Base-by-base conservation (phyloP, 2,329 filamentous ascomycete genomes). In the Verticillium albo-atrum region DNA sequence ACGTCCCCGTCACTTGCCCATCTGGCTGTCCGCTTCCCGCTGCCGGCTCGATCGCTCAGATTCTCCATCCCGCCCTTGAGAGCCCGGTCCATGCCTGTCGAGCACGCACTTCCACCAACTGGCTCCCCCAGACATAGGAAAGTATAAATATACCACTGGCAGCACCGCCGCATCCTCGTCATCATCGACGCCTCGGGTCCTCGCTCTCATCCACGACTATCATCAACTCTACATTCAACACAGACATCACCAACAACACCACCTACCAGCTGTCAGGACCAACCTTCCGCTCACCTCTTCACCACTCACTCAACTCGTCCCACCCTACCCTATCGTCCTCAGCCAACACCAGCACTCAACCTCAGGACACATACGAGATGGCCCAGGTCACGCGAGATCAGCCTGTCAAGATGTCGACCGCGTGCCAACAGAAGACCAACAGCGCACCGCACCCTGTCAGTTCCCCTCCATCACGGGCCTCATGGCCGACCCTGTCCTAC, bases 301-400 rank as follows among this genome's bases (percentile, higher is more conserved):
- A 12, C 10, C 20, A 7, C 42, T 17, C 34, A 17, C 15, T 6
- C 17, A 37, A 4, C 30, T 14, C 30, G 30, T 32, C 1, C 30
- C 30, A 14, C 30, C 30, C 30, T 10, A 7, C 30, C 30, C 30
- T 32, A 12, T 37, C 58, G 9, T 58, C 59, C 6, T 54, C 60
- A 4, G 53, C 50, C 59, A 61, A 58, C 55, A 61, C 25, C 56
- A 55, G 56, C n/a, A 56, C 54, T 42, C 61, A 60, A 62, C 57
- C 61, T 52, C 55, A 57, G 14, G n/a, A 42, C n/a, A n/a, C 42
- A 5, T 23, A 47, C 42, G 20, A 47, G 42, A 47, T 47, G 42
- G 42, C 20, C n/a, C 20, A 47, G 17, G 42, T 47, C 42, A 12
- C 20, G 25, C 42, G 25, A 20, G 17, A 47, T 47, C 42, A 23